Conservation (phyloP, 805 yeast genomes). For the Priceomyces medius region DNA sequence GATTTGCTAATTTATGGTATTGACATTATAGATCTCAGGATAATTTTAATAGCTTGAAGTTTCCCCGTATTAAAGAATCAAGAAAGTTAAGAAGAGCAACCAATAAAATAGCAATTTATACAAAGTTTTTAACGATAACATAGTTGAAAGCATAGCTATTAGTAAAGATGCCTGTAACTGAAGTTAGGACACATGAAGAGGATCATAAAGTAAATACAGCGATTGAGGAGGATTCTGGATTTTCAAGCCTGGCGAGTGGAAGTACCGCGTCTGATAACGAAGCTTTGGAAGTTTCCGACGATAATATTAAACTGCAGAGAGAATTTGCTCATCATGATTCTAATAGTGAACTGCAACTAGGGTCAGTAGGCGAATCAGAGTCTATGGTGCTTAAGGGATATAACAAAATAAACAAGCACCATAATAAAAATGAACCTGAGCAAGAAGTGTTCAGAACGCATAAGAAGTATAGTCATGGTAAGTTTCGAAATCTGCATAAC, state of each 20-base stretch:
- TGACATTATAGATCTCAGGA: too few species aligned
- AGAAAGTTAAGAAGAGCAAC: too few species aligned
- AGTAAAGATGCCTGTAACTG: constrained; percentile 2
- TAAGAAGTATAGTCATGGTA: background rate
- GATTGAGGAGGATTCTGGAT: background rate
- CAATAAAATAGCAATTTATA: too few species aligned
- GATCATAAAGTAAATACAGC: background rate
- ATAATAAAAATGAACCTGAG: background rate
- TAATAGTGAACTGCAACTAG: background rate
- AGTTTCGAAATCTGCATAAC: background rate
- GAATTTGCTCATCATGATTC: background rate
- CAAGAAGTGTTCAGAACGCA: background rate
- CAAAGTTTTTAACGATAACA: too few species aligned
- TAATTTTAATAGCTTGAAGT: too few species aligned
- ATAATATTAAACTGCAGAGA: background rate
- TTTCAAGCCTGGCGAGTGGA: background rate
- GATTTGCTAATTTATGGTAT: too few species aligned
- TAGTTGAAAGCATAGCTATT: too few species aligned
- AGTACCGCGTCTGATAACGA: background rate
- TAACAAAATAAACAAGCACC: background rate
- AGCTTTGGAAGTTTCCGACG: background rate
- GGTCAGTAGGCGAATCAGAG: background rate
- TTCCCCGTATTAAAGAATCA: too few species aligned
- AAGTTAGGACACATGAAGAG: constrained; percentile 1
- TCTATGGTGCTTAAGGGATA: background rate